phyloP scores from a whole-genome alignment of 2,329 filamentous ascomycete species.

The Fragosphaeria purpurea region DNA sequence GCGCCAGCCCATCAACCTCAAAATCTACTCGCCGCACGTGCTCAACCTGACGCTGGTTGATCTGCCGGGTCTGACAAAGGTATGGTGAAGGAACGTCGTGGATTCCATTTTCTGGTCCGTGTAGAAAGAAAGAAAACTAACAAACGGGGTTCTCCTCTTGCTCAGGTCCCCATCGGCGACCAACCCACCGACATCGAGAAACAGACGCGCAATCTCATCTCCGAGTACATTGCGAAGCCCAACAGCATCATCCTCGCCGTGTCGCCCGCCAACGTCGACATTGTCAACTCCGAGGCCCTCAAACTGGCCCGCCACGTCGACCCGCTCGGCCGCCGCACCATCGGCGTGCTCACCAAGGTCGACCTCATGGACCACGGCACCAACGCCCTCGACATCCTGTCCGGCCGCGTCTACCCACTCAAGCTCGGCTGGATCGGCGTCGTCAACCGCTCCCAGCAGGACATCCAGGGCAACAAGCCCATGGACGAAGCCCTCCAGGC shows the following conservation, averaged over 20 bases:
- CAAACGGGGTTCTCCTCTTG: no score
- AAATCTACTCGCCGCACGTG: slow-evolving; percentile 97
- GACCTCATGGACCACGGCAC: slow-evolving; percentile 98
- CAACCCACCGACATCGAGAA: slow-evolving; percentile 29
- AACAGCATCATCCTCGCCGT: slow-evolving; percentile 97
- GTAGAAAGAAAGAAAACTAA: no score
- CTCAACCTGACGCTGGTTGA: slow-evolving; percentile 94
- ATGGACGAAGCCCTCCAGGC: slow-evolving; percentile 82
- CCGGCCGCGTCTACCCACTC: slow-evolving; percentile 87
- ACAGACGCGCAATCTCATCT: slow-evolving; percentile 94
- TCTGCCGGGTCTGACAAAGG: slow-evolving; percentile 89
- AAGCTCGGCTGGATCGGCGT: slow-evolving; percentile 98
- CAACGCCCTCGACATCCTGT: slow-evolving; percentile 97
- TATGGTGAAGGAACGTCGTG: slow-evolving; percentile 22
- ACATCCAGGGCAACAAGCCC: slow-evolving; percentile 94
- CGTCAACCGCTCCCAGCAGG: slow-evolving; percentile 95
- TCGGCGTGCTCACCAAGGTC: slow-evolving; percentile 94
- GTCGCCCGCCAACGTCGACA: slow-evolving; percentile 91
- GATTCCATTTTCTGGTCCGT: no score
- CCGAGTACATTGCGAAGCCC: slow-evolving; percentile 97
- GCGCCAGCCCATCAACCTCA: slow-evolving; percentile 89
- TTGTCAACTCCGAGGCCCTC: slow-evolving; percentile 96
- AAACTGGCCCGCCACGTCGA: slow-evolving; percentile 96
- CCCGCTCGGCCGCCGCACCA: slow-evolving; percentile 92
- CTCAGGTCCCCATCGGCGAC: slow-evolving; percentile 31